A percentile compares a stretch with the other conserved stretches of the same genome.
Conservation (phyloP, 2,329 filamentous ascomycete species). For the Phyllosticta capitalensis region DNA sequence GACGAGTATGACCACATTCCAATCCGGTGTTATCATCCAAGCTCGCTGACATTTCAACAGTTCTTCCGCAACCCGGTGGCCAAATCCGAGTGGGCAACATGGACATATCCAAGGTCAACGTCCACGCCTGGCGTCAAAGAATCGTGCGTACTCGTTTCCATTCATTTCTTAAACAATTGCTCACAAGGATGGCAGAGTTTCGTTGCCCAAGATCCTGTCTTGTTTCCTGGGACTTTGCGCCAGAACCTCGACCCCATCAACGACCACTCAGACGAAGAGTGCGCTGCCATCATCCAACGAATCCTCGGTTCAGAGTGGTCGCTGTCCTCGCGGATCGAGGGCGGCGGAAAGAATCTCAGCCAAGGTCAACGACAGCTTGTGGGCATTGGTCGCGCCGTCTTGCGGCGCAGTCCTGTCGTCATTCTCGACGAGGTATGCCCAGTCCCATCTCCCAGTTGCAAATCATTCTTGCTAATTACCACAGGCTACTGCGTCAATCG, state of each 20-base stretch:
- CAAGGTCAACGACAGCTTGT: slow-evolving; percentile 59
- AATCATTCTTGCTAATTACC: neutral
- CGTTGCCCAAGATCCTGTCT: slow-evolving; percentile 56
- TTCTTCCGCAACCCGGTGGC: slow-evolving; percentile 25
- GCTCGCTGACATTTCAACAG: slow-evolving; percentile 38
- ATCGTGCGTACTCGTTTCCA: slow-evolving; percentile 27
- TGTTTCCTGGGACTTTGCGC: slow-evolving; percentile 53
- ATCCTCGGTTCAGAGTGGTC: slow-evolving; percentile 46
- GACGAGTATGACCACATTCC: slow-evolving; percentile 22
- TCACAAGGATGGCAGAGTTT: slow-evolving; percentile 37
- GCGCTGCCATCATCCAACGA: slow-evolving; percentile 42
- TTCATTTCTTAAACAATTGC: neutral
- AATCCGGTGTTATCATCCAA: neutral
- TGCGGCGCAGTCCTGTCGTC: slow-evolving; percentile 51
- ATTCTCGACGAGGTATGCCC: slow-evolving; percentile 48
- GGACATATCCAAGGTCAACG: slow-evolving; percentile 50
- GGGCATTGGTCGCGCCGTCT: slow-evolving; percentile 52
- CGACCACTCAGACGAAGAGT: slow-evolving; percentile 48
- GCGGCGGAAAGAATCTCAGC: slow-evolving; percentile 51
- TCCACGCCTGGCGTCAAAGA: slow-evolving; percentile 50
- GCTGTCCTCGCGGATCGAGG: slow-evolving; percentile 47
- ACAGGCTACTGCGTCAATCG: slow-evolving; percentile 53
- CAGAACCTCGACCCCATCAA: slow-evolving; percentile 54
- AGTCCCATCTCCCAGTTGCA: neutral
- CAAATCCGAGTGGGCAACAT: slow-evolving; percentile 51